Conservation (phyloP, 1,284 basidiomycete species). For the Cystobasidiaceae sp. region DNA sequence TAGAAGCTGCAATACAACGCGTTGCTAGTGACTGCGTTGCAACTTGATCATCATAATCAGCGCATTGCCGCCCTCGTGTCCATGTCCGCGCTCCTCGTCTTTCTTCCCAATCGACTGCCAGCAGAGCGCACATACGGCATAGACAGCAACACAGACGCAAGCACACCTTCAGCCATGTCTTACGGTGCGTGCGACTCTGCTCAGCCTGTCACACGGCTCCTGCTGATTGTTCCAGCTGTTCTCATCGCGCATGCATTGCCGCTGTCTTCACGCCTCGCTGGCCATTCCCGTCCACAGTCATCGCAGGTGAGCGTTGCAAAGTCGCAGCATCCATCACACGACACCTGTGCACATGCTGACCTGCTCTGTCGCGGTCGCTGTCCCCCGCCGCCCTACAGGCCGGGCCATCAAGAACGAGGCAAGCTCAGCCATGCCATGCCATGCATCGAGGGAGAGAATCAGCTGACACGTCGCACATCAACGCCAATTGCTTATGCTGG, state of each 20-base stretch:
- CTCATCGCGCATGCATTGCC: not conserved
- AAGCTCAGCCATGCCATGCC: not conserved
- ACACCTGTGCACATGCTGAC: not conserved
- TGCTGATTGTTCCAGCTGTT: not conserved
- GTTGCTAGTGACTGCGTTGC: too few species aligned
- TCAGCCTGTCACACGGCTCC: not conserved
- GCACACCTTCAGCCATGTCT: slow-evolving; percentile 15
- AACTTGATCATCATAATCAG: too few species aligned
- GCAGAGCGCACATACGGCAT: not conserved
- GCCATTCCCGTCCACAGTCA: slow-evolving; percentile 5
- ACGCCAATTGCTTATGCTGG: not conserved
- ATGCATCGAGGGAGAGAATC: not conserved
- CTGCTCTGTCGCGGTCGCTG: not conserved
- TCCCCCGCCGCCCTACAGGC: slow-evolving; percentile 4
- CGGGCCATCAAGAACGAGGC: slow-evolving; percentile 32
- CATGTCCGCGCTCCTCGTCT: too few species aligned
- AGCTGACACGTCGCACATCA: not conserved
- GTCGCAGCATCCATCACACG: not conserved
- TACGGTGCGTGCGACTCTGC: slow-evolving; percentile 11
- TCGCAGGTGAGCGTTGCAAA: slow-evolving; percentile 19
- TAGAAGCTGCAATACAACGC: too few species aligned
- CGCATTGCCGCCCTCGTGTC: too few species aligned
- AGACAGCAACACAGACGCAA: not conserved
- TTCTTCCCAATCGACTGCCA: too few species aligned
- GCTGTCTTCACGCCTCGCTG: not conserved